Evolutionary conservation across 2,329 filamentous ascomycete genomes (phyloP).

Genomic region (Ceratocystis smalleyi): DNA sequence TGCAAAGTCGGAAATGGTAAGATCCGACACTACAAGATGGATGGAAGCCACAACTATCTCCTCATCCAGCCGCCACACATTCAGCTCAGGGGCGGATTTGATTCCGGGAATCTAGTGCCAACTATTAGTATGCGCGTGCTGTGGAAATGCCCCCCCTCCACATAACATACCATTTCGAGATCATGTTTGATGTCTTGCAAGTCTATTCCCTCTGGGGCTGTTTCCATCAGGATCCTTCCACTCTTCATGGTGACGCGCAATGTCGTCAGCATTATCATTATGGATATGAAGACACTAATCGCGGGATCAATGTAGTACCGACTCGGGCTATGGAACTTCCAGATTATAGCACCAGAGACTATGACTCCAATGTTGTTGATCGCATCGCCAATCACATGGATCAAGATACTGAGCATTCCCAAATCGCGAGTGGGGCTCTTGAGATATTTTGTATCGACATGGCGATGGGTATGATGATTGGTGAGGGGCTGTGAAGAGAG

Average conservation of each 20-base stretch:
- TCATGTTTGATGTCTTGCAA: conserved; percentile 51
- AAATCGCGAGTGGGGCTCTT: conserved; percentile 38
- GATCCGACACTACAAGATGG: conserved; percentile 47
- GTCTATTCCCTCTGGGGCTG: conserved; percentile 44
- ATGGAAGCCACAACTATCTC: conserved; percentile 53
- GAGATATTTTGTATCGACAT: conserved; percentile 23
- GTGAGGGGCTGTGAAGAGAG: not conserved
- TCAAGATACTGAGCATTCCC: conserved; percentile 54
- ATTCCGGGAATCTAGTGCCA: conserved; percentile 44
- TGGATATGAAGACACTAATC: conserved; percentile 50
- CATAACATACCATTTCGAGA: conserved; percentile 40
- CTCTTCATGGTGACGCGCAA: conserved; percentile 46
- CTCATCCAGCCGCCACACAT: conserved; percentile 60
- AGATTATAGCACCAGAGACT: conserved; percentile 51
- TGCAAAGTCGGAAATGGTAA: conserved; percentile 42
- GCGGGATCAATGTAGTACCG: conserved; percentile 60
- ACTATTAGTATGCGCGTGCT: conserved; percentile 16
- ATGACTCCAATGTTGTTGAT: conserved; percentile 67
- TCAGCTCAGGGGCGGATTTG: conserved; percentile 52
- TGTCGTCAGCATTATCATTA: conserved; percentile 55
- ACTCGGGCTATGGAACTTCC: conserved; percentile 40
- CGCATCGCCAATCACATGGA: conserved; percentile 58
- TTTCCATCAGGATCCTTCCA: conserved; percentile 53
- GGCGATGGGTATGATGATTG: conserved; percentile 36
- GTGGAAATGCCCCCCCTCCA: not conserved